These are phyloP conservation scores for Xylariaceae sp. DNA, from an alignment of 2,329 filamentous ascomycete genomes.

Conservation along the genomic window DNA sequence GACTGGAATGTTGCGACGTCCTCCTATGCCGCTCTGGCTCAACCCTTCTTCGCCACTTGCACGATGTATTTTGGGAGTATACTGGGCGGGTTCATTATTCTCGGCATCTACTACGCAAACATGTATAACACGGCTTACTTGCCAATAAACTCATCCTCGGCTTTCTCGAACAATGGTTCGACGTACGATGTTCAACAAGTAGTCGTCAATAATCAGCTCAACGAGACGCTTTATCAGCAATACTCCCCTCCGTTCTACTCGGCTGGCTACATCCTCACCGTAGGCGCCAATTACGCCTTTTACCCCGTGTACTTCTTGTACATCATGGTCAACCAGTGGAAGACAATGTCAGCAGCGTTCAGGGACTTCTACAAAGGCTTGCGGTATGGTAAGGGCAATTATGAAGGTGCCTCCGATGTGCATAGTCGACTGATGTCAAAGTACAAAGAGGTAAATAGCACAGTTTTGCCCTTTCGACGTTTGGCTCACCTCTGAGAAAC, in stretches of 20 bases:
- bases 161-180: slow-evolving; percentile 40
- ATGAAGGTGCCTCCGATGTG: slow-evolving; percentile 38
- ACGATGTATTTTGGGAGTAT: slow-evolving; percentile 34
- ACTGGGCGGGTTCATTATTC: slow-evolving; percentile 35
- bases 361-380: slow-evolving; percentile 35
- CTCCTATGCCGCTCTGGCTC: slow-evolving; percentile 30
- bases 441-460: slow-evolving; percentile 37
- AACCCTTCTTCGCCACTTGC: slow-evolving; percentile 38
- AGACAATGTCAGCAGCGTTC: slow-evolving; percentile 32
- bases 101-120: slow-evolving; percentile 37
- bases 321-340: slow-evolving; percentile 39
- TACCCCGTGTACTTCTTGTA: slow-evolving; percentile 41
- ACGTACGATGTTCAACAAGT: slow-evolving; percentile 37
- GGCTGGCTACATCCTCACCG: slow-evolving; percentile 36
- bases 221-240: slow-evolving; percentile 33
- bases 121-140: slow-evolving; percentile 40
- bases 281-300: slow-evolving; percentile 39
- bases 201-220: slow-evolving; percentile 33
- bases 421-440: slow-evolving; percentile 38
- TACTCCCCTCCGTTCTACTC: slow-evolving; percentile 43
- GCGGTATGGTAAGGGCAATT: slow-evolving; percentile 34
- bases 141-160: slow-evolving; percentile 37
- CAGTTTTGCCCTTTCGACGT: too few relatives aligned
- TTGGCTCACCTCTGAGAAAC: too few relatives aligned
- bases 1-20: slow-evolving; percentile 46